Base-by-base conservation (phyloP, 371 early-diverging fungal species). In the Entomophthora muscae region DNA sequence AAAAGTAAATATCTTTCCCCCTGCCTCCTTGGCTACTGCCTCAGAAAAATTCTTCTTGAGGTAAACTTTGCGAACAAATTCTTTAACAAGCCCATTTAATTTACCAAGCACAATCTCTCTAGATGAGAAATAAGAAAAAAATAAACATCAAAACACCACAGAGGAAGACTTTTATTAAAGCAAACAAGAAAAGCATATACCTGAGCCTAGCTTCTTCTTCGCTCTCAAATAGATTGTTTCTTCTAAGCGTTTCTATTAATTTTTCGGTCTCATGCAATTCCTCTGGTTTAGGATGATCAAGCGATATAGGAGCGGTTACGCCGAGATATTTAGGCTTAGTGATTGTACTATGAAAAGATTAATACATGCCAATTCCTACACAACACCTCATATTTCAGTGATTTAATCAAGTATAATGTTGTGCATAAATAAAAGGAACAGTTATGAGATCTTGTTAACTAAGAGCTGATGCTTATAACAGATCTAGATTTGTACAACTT, bases 1-100 rank as follows among this genome's bases (percentile, higher is more conserved):
- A 76, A 93, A 99, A 0, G 99, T 98, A 71, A 91, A 98, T 52
- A 99, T 98, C 75, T 95, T 95, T 33, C 99, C 99, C 52, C 95
- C 95, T 52, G 88, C 90, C 63, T 89, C 86, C 61, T 75, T 80
- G 1, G 95, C 95, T 27, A 90, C 68, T 12, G 83, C 73, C 66
- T 89, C 93, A 21, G 90, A 82, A 30, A 89, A 75, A 21, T 80
- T 79, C 60, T 77, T 74, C 61, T 85, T 81, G 31, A 82, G 68
- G 53, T 82, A 78, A 7, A 84, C 85, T 28, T 71, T 69, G 58
- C 86, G 84, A 3, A 98, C 94, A 75, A 98, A 95, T 54, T 90
- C 86, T 68, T 93, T 91, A 61, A 93, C 89, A 57, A 95, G 71
- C 63, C 74, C 72, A 71, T 91, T 82, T 29, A 98, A 74, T 66